These are phyloP conservation scores for Metschnikowia anglica DNA, from an alignment of 805 yeast genomes.

Conservation along the genomic window DNA sequence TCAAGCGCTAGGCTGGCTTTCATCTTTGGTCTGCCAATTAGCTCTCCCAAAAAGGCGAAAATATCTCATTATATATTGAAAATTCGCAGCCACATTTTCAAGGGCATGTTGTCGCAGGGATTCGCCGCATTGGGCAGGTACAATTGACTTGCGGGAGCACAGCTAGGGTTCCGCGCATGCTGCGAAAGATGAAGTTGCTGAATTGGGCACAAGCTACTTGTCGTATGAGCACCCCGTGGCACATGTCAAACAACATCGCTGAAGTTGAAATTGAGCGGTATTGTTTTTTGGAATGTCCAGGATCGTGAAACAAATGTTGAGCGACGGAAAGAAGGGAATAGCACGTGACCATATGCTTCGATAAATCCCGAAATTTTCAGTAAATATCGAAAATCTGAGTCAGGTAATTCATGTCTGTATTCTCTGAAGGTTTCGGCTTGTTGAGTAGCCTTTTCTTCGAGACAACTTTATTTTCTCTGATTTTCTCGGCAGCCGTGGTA, in stretches of 20 bases:
- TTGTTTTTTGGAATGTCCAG: neutral
- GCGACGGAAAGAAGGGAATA: neutral
- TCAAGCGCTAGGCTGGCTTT: neutral
- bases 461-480: slow-evolving; percentile 5
- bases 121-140: slow-evolving; percentile 17
- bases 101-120: slow-evolving; percentile 5
- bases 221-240: slow-evolving; percentile 5
- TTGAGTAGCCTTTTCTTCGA: slow-evolving; percentile 6
- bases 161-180: slow-evolving; percentile 5
- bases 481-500: slow-evolving; percentile 11
- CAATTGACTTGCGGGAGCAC: slow-evolving; percentile 9
- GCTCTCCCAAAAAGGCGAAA: slow-evolving; percentile 7
- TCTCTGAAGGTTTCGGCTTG: neutral
- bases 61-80: slow-evolving; percentile 6
- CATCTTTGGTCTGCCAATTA: slow-evolving; percentile 1
- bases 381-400: slow-evolving; percentile 14
- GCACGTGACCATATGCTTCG: too few species aligned
- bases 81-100: slow-evolving; percentile 11
- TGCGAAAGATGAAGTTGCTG: slow-evolving; percentile 7
- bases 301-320: neutral
- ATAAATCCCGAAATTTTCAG: neutral
- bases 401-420: slow-evolving; percentile 14
- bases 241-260: neutral
- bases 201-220: slow-evolving; percentile 6
- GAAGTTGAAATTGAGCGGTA: neutral